Evolutionary conservation across 768 basidiomycete species (phyloP).

Genomic region (Termitomyces sp.): DNA sequence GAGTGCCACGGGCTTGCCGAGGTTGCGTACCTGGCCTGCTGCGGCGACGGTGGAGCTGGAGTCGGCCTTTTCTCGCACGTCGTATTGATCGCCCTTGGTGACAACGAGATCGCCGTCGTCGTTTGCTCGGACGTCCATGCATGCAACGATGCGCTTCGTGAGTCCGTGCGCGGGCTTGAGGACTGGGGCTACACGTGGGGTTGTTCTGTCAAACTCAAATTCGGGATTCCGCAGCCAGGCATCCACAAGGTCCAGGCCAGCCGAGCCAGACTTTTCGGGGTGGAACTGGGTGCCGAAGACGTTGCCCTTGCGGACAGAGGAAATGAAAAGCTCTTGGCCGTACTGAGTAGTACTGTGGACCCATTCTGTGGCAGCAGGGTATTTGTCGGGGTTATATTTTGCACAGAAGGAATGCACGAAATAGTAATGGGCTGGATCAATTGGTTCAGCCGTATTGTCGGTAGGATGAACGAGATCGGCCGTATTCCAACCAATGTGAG

Average conservation of each 20-base stretch:
- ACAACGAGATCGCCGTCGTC: slow-evolving; percentile 96
- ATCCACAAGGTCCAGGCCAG: slow-evolving; percentile 76
- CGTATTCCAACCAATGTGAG: slow-evolving; percentile 98
- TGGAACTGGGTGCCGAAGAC: slow-evolving; percentile 96
- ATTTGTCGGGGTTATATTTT: slow-evolving; percentile 54
- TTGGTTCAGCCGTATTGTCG: slow-evolving; percentile 40
- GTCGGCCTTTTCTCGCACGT: slow-evolving; percentile 78
- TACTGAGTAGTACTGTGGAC: slow-evolving; percentile 87
- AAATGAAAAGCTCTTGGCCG: slow-evolving; percentile 88
- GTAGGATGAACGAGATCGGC: slow-evolving; percentile 52
- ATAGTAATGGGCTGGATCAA: slow-evolving; percentile 73
- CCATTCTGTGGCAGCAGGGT: slow-evolving; percentile 65
- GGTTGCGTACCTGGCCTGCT: slow-evolving; percentile 85
- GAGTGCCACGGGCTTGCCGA: slow-evolving; percentile 94
- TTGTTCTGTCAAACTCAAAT: slow-evolving; percentile 25
- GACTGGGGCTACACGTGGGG: slow-evolving; percentile 29
- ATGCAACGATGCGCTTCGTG: slow-evolving; percentile 93
- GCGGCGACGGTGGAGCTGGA: slow-evolving; percentile 31
- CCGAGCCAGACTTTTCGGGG: slow-evolving; percentile 92
- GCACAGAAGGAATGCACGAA: slow-evolving; percentile 97
- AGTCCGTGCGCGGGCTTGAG: slow-evolving; percentile 57
- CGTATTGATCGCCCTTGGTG: slow-evolving; percentile 99
- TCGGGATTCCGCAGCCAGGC: slow-evolving; percentile 70
- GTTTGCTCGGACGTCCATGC: slow-evolving; percentile 96
- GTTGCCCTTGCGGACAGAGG: slow-evolving; percentile 76